Evolutionary conservation across 192 early-diverging fungal genomes (phyloP).

Genomic region (Coemansia sp.): DNA sequence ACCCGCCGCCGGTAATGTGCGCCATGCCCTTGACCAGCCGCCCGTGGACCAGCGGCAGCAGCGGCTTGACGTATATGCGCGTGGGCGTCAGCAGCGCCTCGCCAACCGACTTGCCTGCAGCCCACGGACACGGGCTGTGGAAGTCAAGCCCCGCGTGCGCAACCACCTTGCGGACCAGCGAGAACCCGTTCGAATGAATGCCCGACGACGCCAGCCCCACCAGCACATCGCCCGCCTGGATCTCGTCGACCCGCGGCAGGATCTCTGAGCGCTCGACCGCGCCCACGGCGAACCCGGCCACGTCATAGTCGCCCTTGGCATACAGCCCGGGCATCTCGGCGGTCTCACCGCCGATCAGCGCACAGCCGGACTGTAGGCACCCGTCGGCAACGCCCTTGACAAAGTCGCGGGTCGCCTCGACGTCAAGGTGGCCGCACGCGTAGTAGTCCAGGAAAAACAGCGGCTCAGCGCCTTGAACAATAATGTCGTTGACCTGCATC

Average conservation of each 20-base stretch:
- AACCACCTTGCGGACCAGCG: constrained; percentile 89
- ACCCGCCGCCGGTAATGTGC: constrained; percentile 98
- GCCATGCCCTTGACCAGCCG: constrained; percentile 89
- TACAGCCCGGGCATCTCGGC: constrained; percentile 99
- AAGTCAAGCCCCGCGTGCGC: constrained; percentile 68
- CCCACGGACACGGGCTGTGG: constrained; percentile 76
- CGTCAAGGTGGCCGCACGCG: constrained; percentile 90
- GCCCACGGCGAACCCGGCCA: constrained; percentile 96
- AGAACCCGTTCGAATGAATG: constrained; percentile 99
- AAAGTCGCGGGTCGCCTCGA: constrained; percentile 85
- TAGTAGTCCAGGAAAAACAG: constrained; percentile 99
- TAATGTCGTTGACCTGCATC: constrained; percentile 98
- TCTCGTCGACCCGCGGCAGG: constrained; percentile 74
- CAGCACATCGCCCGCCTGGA: constrained; percentile 77
- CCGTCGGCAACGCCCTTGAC: constrained; percentile 93
- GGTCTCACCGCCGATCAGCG: constrained; percentile 97
- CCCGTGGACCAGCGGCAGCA: constrained; percentile 73
- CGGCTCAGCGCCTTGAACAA: constrained; percentile 99
- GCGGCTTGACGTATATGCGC: constrained; percentile 89
- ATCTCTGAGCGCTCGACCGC: constrained; percentile 89
- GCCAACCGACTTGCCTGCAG: constrained; percentile 58
- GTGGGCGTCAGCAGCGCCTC: constrained; percentile 89
- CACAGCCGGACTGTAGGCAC: constrained; percentile 83
- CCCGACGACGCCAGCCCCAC: constrained; percentile 94
- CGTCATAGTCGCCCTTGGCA: constrained; percentile 77